Percentiles rank a stretch among this genome's conserved stretches.
phyloP scores from a whole-genome alignment of 208 protist genomes.

The Vickermania ingenoplastis region DNA sequence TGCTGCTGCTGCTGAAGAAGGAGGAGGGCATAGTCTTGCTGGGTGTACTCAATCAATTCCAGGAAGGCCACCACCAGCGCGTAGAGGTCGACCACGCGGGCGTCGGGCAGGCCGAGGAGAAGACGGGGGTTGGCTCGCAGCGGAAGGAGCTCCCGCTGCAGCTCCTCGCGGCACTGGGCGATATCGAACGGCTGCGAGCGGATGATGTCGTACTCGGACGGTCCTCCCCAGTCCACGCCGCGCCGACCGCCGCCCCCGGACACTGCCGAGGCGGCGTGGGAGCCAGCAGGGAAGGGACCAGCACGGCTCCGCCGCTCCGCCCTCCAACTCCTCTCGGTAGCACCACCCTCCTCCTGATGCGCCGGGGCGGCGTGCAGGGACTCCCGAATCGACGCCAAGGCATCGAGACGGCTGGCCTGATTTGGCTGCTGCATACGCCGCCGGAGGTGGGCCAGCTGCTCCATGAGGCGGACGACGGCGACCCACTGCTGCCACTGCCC shows the following conservation, averaged over 20 bases:
- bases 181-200: slow-evolving; percentile 24
- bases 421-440: slow-evolving; percentile 73
- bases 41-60: slow-evolving; percentile 45
- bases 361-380: neutral
- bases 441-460: slow-evolving; percentile 51
- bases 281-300: neutral
- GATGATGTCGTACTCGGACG: slow-evolving; percentile 43
- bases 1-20: too few species aligned
- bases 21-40: too few species aligned
- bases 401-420: slow-evolving; percentile 61
- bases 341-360: neutral
- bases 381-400: slow-evolving; percentile 60
- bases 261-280: neutral
- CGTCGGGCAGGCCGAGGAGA: slow-evolving; percentile 53
- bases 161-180: slow-evolving; percentile 28
- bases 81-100: slow-evolving; percentile 58
- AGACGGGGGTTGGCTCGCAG: slow-evolving; percentile 39
- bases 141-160: slow-evolving; percentile 42
- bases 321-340: too few species aligned
- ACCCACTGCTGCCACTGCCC: slow-evolving; percentile 28
- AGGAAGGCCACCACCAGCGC: slow-evolving; percentile 57
- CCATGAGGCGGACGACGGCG: slow-evolving; percentile 39
- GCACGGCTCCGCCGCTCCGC: too few species aligned
- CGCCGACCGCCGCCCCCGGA: neutral
- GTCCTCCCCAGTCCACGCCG: slow-evolving; percentile 35